Percentiles rank a stretch among this genome's conserved stretches.
phyloP scores from a whole-genome alignment of 2,329 filamentous ascomycete genomes.

The Fusarium sp. region DNA sequence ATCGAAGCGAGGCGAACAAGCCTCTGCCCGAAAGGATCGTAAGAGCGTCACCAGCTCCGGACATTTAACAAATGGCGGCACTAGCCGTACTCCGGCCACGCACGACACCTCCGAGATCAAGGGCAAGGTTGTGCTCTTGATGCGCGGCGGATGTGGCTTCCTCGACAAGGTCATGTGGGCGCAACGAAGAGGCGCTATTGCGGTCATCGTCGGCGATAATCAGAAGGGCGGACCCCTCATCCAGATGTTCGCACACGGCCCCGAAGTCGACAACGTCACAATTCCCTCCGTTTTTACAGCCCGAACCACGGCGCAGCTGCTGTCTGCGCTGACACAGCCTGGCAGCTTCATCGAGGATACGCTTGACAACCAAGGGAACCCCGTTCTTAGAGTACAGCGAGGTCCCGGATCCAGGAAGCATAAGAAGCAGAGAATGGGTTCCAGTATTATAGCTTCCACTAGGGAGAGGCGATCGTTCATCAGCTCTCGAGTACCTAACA shows the following conservation, averaged over 20 bases:
- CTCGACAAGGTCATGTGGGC: conserved; percentile 98
- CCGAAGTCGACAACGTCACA: conserved; percentile 89
- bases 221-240: conserved; percentile 90
- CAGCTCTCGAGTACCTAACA: conserved; percentile 11
- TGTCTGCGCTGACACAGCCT: conserved; percentile 88
- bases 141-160: conserved; percentile 95
- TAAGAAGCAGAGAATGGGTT: conserved; percentile 24
- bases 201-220: conserved; percentile 94
- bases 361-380: conserved; percentile 73
- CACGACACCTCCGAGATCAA: conserved; percentile 94
- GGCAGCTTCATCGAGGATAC: conserved; percentile 75
- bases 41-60: conserved; percentile 61
- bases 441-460: conserved; percentile 24
- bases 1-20: conserved; percentile 50
- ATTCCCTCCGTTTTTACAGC: conserved; percentile 97
- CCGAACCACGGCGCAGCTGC: conserved; percentile 91
- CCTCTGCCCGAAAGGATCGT: conserved; percentile 53
- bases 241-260: conserved; percentile 98
- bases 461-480: conserved; percentile 33
- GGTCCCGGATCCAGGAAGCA: conserved; percentile 54
- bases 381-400: conserved; percentile 68
- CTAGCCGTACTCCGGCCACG: conserved; percentile 86
- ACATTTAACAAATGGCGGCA: conserved; percentile 60
- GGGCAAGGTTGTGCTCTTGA: conserved; percentile 92
- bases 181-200: conserved; percentile 89